A percentile compares a stretch with the other conserved stretches of the same genome.
Evolutionary conservation across 2,329 filamentous ascomycete genomes (phyloP).

Genomic region (Botrytis aclada): DNA sequence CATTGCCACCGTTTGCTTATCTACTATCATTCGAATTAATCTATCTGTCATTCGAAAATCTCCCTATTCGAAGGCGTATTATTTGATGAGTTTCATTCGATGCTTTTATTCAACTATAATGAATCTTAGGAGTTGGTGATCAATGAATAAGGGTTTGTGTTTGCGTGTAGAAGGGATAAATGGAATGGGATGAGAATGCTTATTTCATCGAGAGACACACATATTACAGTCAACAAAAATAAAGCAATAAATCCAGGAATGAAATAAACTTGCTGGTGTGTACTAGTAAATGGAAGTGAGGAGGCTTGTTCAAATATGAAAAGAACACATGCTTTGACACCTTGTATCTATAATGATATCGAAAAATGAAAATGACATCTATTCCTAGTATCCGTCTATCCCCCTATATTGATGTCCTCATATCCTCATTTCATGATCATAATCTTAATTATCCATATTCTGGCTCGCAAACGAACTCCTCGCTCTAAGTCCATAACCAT

Average conservation of each 20-base stretch:
- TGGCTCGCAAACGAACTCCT: conserved; percentile 31
- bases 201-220: too few species aligned
- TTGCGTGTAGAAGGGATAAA: too few species aligned
- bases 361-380: not conserved
- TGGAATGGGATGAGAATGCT: too few species aligned
- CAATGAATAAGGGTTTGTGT: too few species aligned
- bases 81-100: too few species aligned
- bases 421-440: not conserved
- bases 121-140: too few species aligned
- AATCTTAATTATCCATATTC: conserved; percentile 19
- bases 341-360: not conserved
- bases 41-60: too few species aligned
- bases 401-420: not conserved
- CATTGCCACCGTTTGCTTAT: too few species aligned
- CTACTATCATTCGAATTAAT: too few species aligned
- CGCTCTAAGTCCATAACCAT: conserved; percentile 31
- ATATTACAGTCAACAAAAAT: not conserved
- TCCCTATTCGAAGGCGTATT: too few species aligned
- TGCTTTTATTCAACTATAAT: too few species aligned
- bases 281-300: not conserved
- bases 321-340: not conserved
- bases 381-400: not conserved
- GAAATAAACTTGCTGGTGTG: not conserved
- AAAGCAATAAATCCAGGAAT: not conserved
- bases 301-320: not conserved